Percentiles rank a stretch among this genome's conserved stretches.
Conservation (phyloP, 208 protist genomes). For the Wallacemonas sp. region DNA sequence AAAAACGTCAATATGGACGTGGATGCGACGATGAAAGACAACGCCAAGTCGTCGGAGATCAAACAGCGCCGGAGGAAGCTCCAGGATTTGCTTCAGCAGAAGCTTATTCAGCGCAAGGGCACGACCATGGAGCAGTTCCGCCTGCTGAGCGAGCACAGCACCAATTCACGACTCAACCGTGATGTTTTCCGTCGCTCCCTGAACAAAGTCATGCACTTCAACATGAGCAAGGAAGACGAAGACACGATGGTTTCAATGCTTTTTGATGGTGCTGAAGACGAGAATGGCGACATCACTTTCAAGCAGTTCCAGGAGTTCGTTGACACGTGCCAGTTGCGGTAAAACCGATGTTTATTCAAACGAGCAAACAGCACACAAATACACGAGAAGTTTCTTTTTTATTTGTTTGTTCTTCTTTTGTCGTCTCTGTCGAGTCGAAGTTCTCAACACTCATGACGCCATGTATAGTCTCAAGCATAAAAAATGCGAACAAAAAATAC, state of each 20-base stretch:
- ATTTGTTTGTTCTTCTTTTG: conserved; percentile 9
- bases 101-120: conserved; percentile 80
- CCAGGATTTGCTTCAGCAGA: conserved; percentile 65
- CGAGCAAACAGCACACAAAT: no score
- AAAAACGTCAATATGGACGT: conserved; percentile 70
- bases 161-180: conserved; percentile 70
- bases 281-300: conserved; percentile 82
- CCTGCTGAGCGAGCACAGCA: conserved; percentile 65
- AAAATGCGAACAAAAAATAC: background rate
- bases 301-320: conserved; percentile 89
- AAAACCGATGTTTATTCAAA: conserved; percentile 23
- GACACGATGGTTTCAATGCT: conserved; percentile 81
- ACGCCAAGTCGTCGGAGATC: conserved; percentile 35
- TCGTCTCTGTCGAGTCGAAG: background rate
- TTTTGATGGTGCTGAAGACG: conserved; percentile 80
- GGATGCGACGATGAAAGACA: conserved; percentile 44
- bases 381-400: background rate
- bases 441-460: background rate
- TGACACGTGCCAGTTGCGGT: conserved; percentile 28
- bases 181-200: conserved; percentile 72
- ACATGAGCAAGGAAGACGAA: conserved; percentile 70
- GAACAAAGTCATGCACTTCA: conserved; percentile 84
- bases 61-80: conserved; percentile 52
- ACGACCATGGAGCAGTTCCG: conserved; percentile 83
- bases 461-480: background rate